Conservation (phyloP, 1,139 yeast genomes). For the Diutina pseudorugosa region DNA sequence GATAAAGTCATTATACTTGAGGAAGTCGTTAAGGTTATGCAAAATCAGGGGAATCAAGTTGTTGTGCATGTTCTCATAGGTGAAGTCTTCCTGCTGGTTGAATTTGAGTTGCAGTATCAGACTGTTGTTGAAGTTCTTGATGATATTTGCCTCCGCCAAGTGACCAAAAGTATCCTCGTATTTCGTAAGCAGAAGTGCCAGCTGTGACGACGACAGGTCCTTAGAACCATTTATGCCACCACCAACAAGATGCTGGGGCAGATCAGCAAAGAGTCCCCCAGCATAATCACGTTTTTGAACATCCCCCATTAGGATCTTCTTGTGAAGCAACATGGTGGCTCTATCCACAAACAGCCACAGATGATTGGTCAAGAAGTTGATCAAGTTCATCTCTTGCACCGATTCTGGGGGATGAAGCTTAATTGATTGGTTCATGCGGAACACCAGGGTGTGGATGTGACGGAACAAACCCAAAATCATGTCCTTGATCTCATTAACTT, state of each 20-base stretch:
- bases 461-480: slow-evolving; percentile 39
- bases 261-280: neutral
- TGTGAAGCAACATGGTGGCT: slow-evolving; percentile 41
- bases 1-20: slow-evolving; percentile 34
- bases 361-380: slow-evolving; percentile 36
- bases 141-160: slow-evolving; percentile 27
- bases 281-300: neutral
- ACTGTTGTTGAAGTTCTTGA: slow-evolving; percentile 23
- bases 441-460: slow-evolving; percentile 34
- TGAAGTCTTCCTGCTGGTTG: slow-evolving; percentile 22
- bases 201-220: neutral
- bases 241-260: neutral
- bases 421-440: slow-evolving; percentile 10
- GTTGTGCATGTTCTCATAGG: slow-evolving; percentile 37
- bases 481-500: slow-evolving; percentile 31
- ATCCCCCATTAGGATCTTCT: slow-evolving; percentile 27
- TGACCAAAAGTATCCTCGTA: slow-evolving; percentile 33
- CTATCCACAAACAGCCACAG: slow-evolving; percentile 46
- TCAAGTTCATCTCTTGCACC: slow-evolving; percentile 31
- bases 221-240: neutral
- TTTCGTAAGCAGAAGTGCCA: slow-evolving; percentile 19
- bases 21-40: slow-evolving; percentile 44
- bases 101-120: slow-evolving; percentile 26
- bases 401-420: slow-evolving; percentile 14
- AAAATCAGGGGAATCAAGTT: slow-evolving; percentile 47